Base-by-base conservation (phyloP, 805 yeast species). In the Sugiyamaella smithiae region DNA sequence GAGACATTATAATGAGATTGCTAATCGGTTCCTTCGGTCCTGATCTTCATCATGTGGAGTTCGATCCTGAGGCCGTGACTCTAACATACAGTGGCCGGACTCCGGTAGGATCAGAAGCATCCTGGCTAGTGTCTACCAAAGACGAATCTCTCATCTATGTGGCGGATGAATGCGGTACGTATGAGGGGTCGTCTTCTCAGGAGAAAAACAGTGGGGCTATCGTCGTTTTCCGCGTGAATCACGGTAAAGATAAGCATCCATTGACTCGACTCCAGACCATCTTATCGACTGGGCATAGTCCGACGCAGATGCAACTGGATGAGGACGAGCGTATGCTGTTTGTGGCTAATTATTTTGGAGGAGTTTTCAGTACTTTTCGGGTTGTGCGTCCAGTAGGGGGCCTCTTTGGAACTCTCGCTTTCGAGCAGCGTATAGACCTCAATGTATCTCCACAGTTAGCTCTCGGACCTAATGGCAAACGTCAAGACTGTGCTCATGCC, bases 1-100 rank as follows among this genome's bases (percentile, higher is more conserved):
- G n/a, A n/a, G n/a, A n/a, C n/a, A n/a, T n/a, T n/a, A n/a, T n/a
- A 26, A 43, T 48, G 51, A 48, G 32, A 23, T 19, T 48, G 31
- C 43, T 48, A 7, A 40, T 48, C n/a, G 51, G 45, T 7, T 40
- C 51, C 29, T 38, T 43, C 29, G 51, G 48, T 5, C 41, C 46
- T 6, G 26, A 47, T 20, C n/a, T 47, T 7, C 43, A 47, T 33
- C 32, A 22, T 23, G 43, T 38, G 16, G 46, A 47, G 28, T 47
- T 47, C 37, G 35, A 47, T 24, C 28, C 35, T 11, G 31, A 6
- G 2, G 16, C 40, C 11, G 29, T 28, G 25, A 19, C 19, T 14
- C 36, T 43, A 31, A 37, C 38, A 6, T 24, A 26, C 22, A 22
- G 22, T 9, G 40, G 40, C 9, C 19, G 38, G 31, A 48, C 36